Base-by-base conservation (phyloP, 1,139 yeast species). In the Cylindricascospora bacillispora region DNA sequence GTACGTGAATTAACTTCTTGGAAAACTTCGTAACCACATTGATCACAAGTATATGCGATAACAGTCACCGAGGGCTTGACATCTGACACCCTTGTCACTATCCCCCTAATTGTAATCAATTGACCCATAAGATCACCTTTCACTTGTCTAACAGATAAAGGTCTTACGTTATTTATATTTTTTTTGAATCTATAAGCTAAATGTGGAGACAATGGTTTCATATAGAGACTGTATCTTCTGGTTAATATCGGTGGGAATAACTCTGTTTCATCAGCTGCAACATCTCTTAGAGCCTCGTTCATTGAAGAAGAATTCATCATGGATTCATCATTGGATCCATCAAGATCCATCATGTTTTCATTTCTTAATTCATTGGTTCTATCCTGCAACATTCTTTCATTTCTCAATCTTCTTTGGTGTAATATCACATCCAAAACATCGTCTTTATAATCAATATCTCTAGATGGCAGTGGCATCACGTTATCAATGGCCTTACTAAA, bases 31-130 rank as follows among this genome's bases (percentile, higher is more conserved):
- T 72, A 79, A 27, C 98, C 99, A 64, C 99, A 92, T 47, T 81
- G 80, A 55, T 92, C 98, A 60, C 99, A 92, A 3, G 97, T 82
- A 53, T 89, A 92, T 1, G 98, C 98, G 45, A 80, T 83, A 34
- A 89, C 95, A 40, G 72, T 65, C 6, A 89, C 83, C 5, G 83
- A 67, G 4, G 99, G 99, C 56, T 86, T 89, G 28, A 92, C 98
- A 53, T 92, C 98, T 1, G 94, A 78, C 3, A 86, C 95, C 44
- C 98, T 68, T 11, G 97, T 89, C 29, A 89, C 85, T 42, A 92
- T 89, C 31, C 98, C 99, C 43, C 95, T 65, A 4, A 86, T 79
- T 0, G 95, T 86, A 45, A 92, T 79, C 41, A 81, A 67, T 44
- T 79, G 75, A 25, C 99, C 99, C 31, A 92, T 67, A 40, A 72